These are phyloP conservation scores for Exsudoporus frostii DNA, from an alignment of 768 basidiomycete species.

Conservation along the genomic window DNA sequence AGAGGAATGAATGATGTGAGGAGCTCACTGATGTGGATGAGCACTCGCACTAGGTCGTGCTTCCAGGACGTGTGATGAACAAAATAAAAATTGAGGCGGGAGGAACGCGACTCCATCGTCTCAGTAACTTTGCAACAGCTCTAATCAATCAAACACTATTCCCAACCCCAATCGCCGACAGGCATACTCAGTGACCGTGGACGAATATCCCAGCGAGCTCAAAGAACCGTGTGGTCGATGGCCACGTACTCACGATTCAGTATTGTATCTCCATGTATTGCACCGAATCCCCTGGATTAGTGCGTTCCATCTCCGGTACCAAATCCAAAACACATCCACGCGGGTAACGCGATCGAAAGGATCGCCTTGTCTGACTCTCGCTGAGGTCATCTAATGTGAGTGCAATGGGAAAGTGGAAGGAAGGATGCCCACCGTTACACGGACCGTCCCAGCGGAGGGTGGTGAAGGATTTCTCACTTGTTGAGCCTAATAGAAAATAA, in stretches of 20 bases:
- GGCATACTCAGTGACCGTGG: too few species aligned
- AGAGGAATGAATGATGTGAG: too few species aligned
- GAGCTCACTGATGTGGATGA: too few species aligned
- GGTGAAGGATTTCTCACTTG: not conserved
- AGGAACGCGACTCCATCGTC: too few species aligned
- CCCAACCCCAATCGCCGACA: too few species aligned
- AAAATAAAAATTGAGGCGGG: too few species aligned
- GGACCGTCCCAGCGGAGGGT: not conserved
- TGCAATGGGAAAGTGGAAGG: rapidly evolving
- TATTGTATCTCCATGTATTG: not conserved
- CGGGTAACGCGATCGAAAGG: not conserved
- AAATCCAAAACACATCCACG: not conserved
- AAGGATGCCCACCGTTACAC: not conserved
- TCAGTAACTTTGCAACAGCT: too few species aligned
- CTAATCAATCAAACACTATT: too few species aligned
- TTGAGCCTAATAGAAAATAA: not conserved
- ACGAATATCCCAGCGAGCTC: not conserved
- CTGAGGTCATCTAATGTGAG: not conserved
- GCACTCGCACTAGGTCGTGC: too few species aligned
- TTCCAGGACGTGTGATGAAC: too few species aligned
- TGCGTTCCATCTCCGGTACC: not conserved
- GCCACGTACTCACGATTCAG: not conserved
- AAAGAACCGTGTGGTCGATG: not conserved
- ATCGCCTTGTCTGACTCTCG: not conserved
- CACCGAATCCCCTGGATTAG: too few species aligned